Conservation (phyloP, 1,284 basidiomycete genomes). For the Tilletiaria anomala region DNA sequence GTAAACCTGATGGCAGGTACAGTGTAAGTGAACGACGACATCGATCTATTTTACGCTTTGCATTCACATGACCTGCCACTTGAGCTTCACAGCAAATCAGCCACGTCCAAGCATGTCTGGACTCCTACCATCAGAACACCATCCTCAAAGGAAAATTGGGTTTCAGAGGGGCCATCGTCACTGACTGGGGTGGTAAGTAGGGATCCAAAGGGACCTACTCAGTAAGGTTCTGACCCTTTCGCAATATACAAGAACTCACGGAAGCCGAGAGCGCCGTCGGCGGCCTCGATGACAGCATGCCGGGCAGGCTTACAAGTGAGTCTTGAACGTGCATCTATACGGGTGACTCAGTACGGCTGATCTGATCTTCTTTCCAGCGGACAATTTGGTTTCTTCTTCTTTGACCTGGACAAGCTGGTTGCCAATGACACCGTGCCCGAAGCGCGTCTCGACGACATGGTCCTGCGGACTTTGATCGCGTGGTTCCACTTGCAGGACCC, state of each 20-base stretch:
- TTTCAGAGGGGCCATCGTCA: constrained; percentile 13
- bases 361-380: too few species aligned
- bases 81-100: too few species aligned
- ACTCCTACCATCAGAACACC: constrained; percentile 9
- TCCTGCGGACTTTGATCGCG: constrained; percentile 9
- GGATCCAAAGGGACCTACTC: too few species aligned
- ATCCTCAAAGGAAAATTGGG: constrained; percentile 15
- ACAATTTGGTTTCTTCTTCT: too few species aligned
- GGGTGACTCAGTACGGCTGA: too few species aligned
- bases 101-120: constrained; percentile 5
- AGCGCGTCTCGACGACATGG: constrained; percentile 11
- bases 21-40: too few species aligned
- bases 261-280: constrained; percentile 10
- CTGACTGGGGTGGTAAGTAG: constrained; percentile 9
- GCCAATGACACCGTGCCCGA: background rate
- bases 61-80: too few species aligned
- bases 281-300: constrained; percentile 10
- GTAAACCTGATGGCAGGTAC: too few species aligned
- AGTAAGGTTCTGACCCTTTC: too few species aligned
- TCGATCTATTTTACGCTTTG: too few species aligned
- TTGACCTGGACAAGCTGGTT: background rate
- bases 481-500: constrained; percentile 10
- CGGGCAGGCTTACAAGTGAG: constrained; percentile 8
- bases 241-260: too few species aligned
- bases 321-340: too few species aligned